Evolutionary conservation across 1,139 yeast species (phyloP).

Genomic region (Pichia inconspicua): DNA sequence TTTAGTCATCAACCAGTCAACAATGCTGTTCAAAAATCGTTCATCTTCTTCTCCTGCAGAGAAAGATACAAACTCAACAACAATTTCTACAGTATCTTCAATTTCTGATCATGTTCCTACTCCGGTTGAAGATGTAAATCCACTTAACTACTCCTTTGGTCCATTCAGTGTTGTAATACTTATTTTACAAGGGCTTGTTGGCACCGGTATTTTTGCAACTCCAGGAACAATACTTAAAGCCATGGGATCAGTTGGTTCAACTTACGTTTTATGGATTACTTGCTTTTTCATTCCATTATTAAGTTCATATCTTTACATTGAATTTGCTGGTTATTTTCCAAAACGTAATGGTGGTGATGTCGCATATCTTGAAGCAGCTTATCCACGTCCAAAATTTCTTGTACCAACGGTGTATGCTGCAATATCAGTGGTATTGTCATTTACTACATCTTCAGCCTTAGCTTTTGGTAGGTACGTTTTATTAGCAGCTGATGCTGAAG

Average conservation of each 20-base stretch:
- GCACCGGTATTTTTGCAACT: conserved; percentile 41
- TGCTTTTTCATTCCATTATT: conserved; percentile 34
- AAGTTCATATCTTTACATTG: conserved; percentile 33
- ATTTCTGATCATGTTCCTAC: conserved; percentile 17
- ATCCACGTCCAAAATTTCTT: conserved; percentile 34
- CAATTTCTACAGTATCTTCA: no score
- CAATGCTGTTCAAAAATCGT: no score
- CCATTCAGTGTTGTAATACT: conserved; percentile 28
- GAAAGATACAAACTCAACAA: not conserved
- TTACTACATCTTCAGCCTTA: conserved; percentile 35
- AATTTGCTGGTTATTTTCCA: conserved; percentile 34
- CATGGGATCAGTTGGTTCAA: conserved; percentile 37
- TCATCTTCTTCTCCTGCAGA: no score
- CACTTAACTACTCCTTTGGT: conserved; percentile 34
- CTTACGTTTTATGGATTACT: conserved; percentile 36
- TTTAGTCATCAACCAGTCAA: no score
- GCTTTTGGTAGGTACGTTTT: conserved; percentile 37
- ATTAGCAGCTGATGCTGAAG: conserved; percentile 32
- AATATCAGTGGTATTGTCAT: conserved; percentile 34
- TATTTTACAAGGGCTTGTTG: conserved; percentile 36
- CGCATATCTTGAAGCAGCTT: conserved; percentile 38
- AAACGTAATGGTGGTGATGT: conserved; percentile 36
- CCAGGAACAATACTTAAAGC: conserved; percentile 33
- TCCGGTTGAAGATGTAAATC: conserved; percentile 34
- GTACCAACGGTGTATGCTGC: conserved; percentile 40